Evolutionary conservation across 2,329 filamentous ascomycete species (phyloP).

Genomic region (Stachybotrys chartarum): DNA sequence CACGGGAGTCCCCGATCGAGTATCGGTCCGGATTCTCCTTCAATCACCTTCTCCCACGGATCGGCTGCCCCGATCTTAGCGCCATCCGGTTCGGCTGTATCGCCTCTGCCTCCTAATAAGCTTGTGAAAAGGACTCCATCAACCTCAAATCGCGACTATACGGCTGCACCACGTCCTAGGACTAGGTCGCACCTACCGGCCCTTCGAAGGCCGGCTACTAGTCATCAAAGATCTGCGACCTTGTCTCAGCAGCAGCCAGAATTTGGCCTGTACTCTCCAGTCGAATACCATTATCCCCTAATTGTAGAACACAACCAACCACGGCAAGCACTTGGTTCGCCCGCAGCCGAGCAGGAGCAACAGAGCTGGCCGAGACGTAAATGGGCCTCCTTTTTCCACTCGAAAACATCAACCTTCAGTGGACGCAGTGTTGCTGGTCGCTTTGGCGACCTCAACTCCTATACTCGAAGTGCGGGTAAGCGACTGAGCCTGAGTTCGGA

Average conservation of each 20-base stretch:
- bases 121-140: constrained; percentile 67
- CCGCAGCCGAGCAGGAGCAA: constrained; percentile 13
- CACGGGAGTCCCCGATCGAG: constrained; percentile 59
- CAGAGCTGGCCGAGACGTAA: constrained; percentile 8
- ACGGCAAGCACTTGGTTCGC: constrained; percentile 18
- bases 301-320: constrained; percentile 26
- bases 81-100: constrained; percentile 25
- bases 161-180: constrained; percentile 35
- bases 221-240: constrained; percentile 69
- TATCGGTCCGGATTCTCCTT: constrained; percentile 57
- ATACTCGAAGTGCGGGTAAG: constrained; percentile 10
- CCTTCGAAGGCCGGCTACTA: constrained; percentile 68
- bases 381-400: constrained; percentile 55
- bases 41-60: constrained; percentile 57
- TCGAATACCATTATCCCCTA: constrained; percentile 21
- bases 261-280: constrained; percentile 15
- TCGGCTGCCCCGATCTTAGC: constrained; percentile 59
- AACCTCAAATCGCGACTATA: constrained; percentile 36
- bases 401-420: constrained; percentile 21
- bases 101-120: constrained; percentile 60
- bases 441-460: constrained; percentile 17
- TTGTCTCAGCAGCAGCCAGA: constrained; percentile 46
- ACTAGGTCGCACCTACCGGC: constrained; percentile 56
- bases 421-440: constrained; percentile 13
- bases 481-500: constrained; percentile 20